Evolutionary conservation across 2,329 filamentous ascomycete genomes (phyloP).

Genomic region (Aspergillus ruber): DNA sequence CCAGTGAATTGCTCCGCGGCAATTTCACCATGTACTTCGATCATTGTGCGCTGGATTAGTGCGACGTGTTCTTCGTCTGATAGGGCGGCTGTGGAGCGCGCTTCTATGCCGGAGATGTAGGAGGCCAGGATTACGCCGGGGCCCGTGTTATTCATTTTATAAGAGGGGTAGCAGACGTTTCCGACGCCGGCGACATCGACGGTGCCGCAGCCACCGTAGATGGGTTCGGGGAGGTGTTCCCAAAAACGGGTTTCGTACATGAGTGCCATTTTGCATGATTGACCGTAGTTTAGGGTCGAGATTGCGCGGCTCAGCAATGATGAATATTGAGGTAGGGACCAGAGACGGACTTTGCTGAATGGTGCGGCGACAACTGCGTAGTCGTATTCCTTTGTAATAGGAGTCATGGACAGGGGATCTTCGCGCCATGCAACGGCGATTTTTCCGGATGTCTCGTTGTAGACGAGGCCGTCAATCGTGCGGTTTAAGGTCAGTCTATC

Average conservation of each 20-base stretch:
- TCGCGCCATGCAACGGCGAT: conserved; percentile 54
- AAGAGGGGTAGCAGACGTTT: conserved; percentile 31
- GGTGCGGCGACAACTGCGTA: conserved; percentile 61
- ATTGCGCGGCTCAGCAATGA: conserved; percentile 46
- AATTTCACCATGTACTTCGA: conserved; percentile 58
- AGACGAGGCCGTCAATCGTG: conserved; percentile 53
- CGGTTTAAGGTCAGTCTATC: conserved; percentile 52
- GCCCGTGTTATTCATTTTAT: conserved; percentile 29
- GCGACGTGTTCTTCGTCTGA: conserved; percentile 48
- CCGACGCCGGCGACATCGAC: conserved; percentile 27
- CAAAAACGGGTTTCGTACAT: conserved; percentile 62
- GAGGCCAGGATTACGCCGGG: conserved; percentile 41
- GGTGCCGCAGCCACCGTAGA: conserved; percentile 50
- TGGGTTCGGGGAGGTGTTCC: conserved; percentile 49
- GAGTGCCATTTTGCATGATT: conserved; percentile 54
- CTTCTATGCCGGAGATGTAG: conserved; percentile 23
- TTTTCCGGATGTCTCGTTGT: conserved; percentile 45
- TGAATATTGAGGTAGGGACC: conserved; percentile 52
- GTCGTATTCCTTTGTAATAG: conserved; percentile 52
- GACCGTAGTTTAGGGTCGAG: conserved; percentile 44
- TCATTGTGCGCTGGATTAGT: conserved; percentile 59
- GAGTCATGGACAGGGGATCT: conserved; percentile 30
- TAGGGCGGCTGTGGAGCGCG: conserved; percentile 19
- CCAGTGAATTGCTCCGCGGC: conserved; percentile 59
- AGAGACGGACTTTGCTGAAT: conserved; percentile 58